Percentiles rank a stretch among this genome's conserved stretches.
Evolutionary conservation across 805 yeast species (phyloP).

Genomic region (Yarrowia yakushimensis): DNA sequence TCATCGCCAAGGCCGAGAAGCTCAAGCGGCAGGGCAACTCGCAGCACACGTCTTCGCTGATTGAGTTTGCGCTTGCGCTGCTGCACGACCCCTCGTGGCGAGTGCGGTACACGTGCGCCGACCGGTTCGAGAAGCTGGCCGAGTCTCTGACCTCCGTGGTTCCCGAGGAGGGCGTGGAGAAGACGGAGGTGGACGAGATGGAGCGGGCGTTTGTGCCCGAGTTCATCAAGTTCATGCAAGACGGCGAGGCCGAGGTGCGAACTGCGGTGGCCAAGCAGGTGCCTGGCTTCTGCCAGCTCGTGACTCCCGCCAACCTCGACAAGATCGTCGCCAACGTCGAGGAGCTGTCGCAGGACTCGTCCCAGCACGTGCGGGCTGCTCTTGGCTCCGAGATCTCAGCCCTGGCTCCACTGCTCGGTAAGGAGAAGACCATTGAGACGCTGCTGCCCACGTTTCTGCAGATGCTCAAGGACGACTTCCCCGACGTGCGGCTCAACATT

Average conservation of each 20-base stretch:
- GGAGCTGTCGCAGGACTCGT: conserved; percentile 81
- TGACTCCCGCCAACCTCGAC: conserved; percentile 50
- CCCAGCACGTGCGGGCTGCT: conserved; percentile 90
- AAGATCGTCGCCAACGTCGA: conserved; percentile 81
- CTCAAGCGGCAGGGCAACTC: conserved; percentile 33
- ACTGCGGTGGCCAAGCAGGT: conserved; percentile 90
- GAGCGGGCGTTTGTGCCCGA: conserved; percentile 62
- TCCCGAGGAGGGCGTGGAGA: conserved; percentile 2
- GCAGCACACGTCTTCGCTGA: conserved; percentile 33
- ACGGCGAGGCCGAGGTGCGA: conserved; percentile 94
- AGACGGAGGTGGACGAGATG: conserved; percentile 46
- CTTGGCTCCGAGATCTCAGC: conserved; percentile 85
- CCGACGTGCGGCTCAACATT: conserved; percentile 92
- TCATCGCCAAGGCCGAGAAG: conserved; percentile 64
- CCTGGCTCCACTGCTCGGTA: conserved; percentile 79
- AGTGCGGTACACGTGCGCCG: conserved; percentile 98
- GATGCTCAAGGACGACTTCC: conserved; percentile 95
- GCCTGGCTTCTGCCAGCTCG: conserved; percentile 47
- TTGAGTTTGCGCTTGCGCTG: conserved; percentile 56
- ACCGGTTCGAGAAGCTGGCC: conserved; percentile 75
- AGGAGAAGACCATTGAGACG: conserved; percentile 75
- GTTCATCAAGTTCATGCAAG: conserved; percentile 75
- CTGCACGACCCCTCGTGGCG: conserved; percentile 94
- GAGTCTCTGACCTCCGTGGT: conserved; percentile 44
- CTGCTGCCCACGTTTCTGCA: conserved; percentile 82